Conservation (phyloP, 106 monocot species). For the Alisma plantagoaquatica region DNA sequence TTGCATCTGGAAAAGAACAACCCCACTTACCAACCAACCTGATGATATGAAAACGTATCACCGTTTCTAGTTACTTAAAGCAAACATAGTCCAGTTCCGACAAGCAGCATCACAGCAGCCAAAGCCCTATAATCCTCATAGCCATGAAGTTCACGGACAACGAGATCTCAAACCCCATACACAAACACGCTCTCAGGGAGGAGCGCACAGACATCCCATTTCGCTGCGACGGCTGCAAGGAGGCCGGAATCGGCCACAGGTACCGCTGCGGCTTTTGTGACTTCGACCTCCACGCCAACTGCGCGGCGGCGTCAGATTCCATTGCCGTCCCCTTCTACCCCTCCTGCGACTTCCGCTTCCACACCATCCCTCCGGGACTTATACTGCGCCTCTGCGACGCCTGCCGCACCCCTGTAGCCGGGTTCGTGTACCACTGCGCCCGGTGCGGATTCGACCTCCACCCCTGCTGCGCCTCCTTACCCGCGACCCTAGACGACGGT, state of each 20-base stretch:
- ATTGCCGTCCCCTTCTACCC: conserved; percentile 34
- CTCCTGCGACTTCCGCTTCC: conserved; percentile 34
- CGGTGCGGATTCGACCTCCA: conserved; percentile 51
- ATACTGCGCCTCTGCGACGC: conserved; percentile 29
- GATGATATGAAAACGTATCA: too few relatives aligned
- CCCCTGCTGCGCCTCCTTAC: conserved; percentile 45
- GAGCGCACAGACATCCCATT: conserved; percentile 44
- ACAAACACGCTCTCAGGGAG: conserved; percentile 33
- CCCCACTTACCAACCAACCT: too few relatives aligned
- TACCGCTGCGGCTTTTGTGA: conserved; percentile 37
- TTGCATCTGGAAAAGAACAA: too few relatives aligned
- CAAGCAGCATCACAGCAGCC: too few relatives aligned
- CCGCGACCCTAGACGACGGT: conserved; percentile 28
- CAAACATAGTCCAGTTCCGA: too few relatives aligned
- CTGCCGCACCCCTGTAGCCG: conserved; percentile 28
- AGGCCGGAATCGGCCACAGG: conserved; percentile 45
- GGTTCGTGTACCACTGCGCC: conserved; percentile 49
- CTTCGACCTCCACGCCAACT: conserved; percentile 52
- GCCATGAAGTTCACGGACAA: conserved; percentile 12
- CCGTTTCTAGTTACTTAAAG: too few relatives aligned
- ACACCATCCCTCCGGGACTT: conserved; percentile 26
- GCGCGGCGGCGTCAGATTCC: conserved; percentile 21
- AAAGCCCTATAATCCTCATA: too few relatives aligned
- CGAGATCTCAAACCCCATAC: conserved; percentile 31
- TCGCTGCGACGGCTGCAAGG: conserved; percentile 48